Percentiles rank a stretch among this genome's conserved stretches.
Evolutionary conservation across 2,329 filamentous ascomycete genomes (phyloP).

Genomic region (Venturia nashicola): DNA sequence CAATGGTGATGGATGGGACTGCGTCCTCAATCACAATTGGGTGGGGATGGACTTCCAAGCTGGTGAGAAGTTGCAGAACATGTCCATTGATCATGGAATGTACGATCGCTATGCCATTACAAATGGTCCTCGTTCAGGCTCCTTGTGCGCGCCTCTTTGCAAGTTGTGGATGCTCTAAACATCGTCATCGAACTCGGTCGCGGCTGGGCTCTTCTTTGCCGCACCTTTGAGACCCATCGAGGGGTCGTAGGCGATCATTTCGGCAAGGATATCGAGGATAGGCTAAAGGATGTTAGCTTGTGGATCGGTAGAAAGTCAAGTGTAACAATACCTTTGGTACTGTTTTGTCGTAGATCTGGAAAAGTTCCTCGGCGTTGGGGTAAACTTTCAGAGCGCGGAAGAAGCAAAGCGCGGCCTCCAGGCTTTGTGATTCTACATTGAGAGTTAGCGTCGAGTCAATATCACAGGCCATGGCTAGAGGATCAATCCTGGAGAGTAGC

Average conservation of each 20-base stretch:
- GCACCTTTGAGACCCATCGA: not conserved
- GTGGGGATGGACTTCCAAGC: not conserved
- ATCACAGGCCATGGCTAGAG: not conserved
- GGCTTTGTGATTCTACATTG: conserved; percentile 46
- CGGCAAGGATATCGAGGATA: conserved; percentile 87
- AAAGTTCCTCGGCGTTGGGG: conserved; percentile 82
- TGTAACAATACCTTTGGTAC: conserved; percentile 67
- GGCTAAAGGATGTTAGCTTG: conserved; percentile 39
- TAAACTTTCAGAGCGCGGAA: conserved; percentile 99
- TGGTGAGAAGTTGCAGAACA: not conserved
- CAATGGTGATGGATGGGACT: not conserved
- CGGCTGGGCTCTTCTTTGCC: not conserved
- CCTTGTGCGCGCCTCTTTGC: not conserved
- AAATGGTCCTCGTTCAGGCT: not conserved
- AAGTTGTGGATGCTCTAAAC: not conserved
- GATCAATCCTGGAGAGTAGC: conserved; percentile 4
- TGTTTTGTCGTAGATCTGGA: conserved; percentile 96
- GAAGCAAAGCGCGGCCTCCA: conserved; percentile 88
- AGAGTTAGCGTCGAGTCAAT: not conserved
- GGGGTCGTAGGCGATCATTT: conserved; percentile 93
- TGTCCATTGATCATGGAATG: not conserved
- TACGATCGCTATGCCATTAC: not conserved
- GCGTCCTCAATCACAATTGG: not conserved
- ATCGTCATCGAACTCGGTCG: conserved; percentile 6
- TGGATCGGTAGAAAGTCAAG: not conserved